Evolutionary conservation across 768 basidiomycete species (phyloP).

Genomic region (Cystobasidium tubakii): DNA sequence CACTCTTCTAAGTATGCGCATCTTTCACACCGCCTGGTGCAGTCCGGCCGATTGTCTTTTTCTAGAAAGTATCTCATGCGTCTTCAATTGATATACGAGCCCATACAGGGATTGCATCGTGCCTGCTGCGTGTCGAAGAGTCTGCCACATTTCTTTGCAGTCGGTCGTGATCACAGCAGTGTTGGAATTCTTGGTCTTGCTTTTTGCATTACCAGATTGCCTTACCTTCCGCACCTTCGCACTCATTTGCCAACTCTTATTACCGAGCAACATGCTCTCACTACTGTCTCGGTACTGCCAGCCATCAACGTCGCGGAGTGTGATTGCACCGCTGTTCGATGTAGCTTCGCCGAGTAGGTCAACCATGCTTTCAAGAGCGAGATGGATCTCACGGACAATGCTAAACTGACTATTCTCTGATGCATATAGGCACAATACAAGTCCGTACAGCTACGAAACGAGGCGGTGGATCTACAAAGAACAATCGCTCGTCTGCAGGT

Average conservation of each 20-base stretch:
- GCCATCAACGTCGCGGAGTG: constrained; percentile 14
- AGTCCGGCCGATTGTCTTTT: too few species aligned
- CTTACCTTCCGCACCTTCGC: background rate
- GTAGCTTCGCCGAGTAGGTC: constrained; percentile 11
- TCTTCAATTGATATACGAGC: too few species aligned
- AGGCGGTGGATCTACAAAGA: constrained; percentile 87
- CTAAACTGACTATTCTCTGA: background rate
- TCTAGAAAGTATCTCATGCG: too few species aligned
- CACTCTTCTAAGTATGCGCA: too few species aligned
- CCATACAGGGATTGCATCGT: too few species aligned
- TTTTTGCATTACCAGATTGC: background rate
- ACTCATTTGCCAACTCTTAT: background rate
- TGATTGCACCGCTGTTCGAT: constrained; percentile 27
- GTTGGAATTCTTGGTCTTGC: background rate
- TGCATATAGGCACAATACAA: constrained; percentile 49
- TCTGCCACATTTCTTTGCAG: too few species aligned
- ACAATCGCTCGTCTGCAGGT: constrained; percentile 86
- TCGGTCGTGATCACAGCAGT: background rate
- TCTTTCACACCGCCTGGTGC: too few species aligned
- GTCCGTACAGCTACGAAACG: constrained; percentile 92
- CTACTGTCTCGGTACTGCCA: constrained; percentile 11
- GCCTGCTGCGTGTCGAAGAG: too few species aligned
- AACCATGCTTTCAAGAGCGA: background rate
- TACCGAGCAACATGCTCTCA: constrained; percentile 17
- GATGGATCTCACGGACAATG: too few species aligned